Percentiles rank a stretch among this genome's conserved stretches.
These are phyloP conservation scores for Huntiella moniliformis DNA, from an alignment of 2,329 filamentous ascomycete species.

Conservation along the genomic window DNA sequence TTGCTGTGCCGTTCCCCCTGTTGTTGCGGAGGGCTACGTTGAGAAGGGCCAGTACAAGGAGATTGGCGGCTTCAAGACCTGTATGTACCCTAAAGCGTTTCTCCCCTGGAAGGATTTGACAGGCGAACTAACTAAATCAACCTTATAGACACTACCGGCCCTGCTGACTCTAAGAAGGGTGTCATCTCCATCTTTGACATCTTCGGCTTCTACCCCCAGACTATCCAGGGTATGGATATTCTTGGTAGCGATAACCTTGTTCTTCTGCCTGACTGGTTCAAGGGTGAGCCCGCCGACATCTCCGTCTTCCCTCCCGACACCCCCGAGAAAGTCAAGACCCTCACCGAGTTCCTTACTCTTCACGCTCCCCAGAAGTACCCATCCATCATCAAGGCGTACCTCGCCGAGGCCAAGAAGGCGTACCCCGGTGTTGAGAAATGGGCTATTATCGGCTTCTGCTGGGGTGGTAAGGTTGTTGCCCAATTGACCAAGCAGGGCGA, in stretches of 20 bases:
- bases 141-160: constrained; percentile 24
- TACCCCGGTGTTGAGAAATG: constrained; percentile 38
- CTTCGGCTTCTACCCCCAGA: constrained; percentile 53
- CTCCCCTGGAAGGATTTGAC: background rate
- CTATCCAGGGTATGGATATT: constrained; percentile 51
- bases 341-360: constrained; percentile 38
- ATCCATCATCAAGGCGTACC: constrained; percentile 32
- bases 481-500: constrained; percentile 29
- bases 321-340: constrained; percentile 40
- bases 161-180: constrained; percentile 33
- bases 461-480: constrained; percentile 49
- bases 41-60: constrained; percentile 37
- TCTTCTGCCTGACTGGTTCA: constrained; percentile 84
- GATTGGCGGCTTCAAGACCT: constrained; percentile 36
- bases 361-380: constrained; percentile 29
- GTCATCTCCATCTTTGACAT: constrained; percentile 47
- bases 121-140: background rate
- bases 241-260: constrained; percentile 57
- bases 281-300: constrained; percentile 45
- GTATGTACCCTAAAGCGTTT: constrained; percentile 15
- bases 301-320: constrained; percentile 44
- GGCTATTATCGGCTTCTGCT: constrained; percentile 48
- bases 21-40: constrained; percentile 37
- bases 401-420: constrained; percentile 31
- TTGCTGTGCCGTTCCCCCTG: constrained; percentile 29